Conservation (phyloP, 192 early-diverging fungal species). For the Rhizophagus sp. region DNA sequence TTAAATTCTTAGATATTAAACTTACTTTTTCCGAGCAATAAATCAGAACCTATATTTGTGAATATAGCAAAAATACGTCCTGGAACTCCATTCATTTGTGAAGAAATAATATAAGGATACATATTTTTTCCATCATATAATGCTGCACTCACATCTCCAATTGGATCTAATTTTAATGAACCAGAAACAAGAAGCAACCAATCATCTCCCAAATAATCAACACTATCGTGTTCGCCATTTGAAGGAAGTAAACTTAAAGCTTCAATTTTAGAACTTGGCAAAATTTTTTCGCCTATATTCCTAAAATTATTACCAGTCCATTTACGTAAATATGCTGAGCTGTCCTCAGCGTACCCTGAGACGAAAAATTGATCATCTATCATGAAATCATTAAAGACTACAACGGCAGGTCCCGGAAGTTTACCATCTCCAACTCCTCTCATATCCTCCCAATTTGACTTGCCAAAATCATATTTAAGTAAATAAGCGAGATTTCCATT, state of each 20-base stretch:
- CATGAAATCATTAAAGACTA: conserved; percentile 42
- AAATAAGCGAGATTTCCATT: conserved; percentile 41
- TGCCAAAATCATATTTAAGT: conserved; percentile 51
- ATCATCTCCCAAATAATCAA: conserved; percentile 32
- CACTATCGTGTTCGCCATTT: conserved; percentile 20
- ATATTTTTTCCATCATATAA: conserved; percentile 51
- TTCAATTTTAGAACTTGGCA: not conserved
- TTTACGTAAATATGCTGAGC: conserved; percentile 49
- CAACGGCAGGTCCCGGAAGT: conserved; percentile 53
- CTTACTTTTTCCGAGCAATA: conserved; percentile 27
- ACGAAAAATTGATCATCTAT: conserved; percentile 35
- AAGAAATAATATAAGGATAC: conserved; percentile 47
- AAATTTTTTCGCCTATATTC: conserved; percentile 30
- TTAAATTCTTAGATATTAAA: not conserved
- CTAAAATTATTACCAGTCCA: conserved; percentile 50
- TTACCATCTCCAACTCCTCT: not conserved
- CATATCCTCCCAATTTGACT: conserved; percentile 41
- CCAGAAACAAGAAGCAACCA: conserved; percentile 50
- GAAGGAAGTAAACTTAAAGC: conserved; percentile 1
- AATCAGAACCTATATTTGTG: conserved; percentile 13
- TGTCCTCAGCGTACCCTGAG: conserved; percentile 24
- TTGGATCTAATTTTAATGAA: conserved; percentile 38
- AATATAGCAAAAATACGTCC: conserved; percentile 35
- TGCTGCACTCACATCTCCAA: conserved; percentile 44
- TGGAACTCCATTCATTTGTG: conserved; percentile 26